phyloP scores from a whole-genome alignment of 768 basidiomycete genomes.

The Panellus pusillus region DNA sequence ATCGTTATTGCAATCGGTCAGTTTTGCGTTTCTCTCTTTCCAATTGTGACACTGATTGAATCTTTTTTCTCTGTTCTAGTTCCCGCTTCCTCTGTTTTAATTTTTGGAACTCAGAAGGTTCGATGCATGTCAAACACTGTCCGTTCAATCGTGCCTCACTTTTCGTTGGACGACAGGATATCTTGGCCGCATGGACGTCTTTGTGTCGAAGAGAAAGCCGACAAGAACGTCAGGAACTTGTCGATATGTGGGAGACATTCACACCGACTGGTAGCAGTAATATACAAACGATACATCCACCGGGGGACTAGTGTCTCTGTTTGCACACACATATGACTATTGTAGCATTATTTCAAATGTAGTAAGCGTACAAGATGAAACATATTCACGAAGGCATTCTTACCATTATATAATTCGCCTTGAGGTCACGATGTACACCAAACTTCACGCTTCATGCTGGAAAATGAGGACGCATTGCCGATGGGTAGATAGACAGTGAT shows the following conservation, averaged over 20 bases:
- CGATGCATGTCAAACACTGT: no score
- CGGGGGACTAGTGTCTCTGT: neutral
- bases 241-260: slow-evolving; percentile 17
- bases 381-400: no score
- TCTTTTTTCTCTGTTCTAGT: neutral
- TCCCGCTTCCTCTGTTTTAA: slow-evolving; percentile 17
- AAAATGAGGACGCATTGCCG: no score
- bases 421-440: no score
- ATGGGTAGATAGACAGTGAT: no score
- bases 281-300: neutral
- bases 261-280: slow-evolving; percentile 4
- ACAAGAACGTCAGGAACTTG: neutral
- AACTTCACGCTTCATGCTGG: no score
- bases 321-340: neutral
- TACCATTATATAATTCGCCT: no score
- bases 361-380: no score
- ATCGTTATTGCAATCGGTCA: slow-evolving; percentile 16
- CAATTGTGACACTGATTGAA: neutral
- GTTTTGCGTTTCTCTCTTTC: neutral
- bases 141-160: neutral
- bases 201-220: neutral
- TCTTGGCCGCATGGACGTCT: slow-evolving; percentile 14
- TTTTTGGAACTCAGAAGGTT: slow-evolving; percentile 20
- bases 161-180: slow-evolving; percentile 3
- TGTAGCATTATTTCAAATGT: slow-evolving; percentile 4